phyloP scores from a whole-genome alignment of 805 yeast species.

The Komagataella pastoris region DNA sequence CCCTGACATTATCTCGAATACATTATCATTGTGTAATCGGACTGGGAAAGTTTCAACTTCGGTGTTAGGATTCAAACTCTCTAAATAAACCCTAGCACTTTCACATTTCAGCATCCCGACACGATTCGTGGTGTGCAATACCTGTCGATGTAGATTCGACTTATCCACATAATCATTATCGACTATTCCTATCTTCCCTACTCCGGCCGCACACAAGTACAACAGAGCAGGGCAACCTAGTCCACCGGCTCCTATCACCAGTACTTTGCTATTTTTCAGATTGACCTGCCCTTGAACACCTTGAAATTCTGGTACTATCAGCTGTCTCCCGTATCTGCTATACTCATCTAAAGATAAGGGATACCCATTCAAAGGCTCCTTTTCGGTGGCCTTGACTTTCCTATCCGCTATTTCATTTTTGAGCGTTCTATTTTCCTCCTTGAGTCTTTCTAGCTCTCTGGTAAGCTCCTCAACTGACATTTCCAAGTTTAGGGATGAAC shows the following conservation, averaged over 20 bases:
- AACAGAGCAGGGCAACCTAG: slow-evolving; percentile 85
- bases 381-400: background rate
- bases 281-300: slow-evolving; percentile 45
- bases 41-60: slow-evolving; percentile 35
- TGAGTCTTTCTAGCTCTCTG: slow-evolving; percentile 12
- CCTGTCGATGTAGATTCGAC: slow-evolving; percentile 84
- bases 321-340: slow-evolving; percentile 81
- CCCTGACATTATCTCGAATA: slow-evolving; percentile 41
- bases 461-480: slow-evolving; percentile 7
- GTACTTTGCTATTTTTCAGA: slow-evolving; percentile 42
- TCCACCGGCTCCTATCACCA: slow-evolving; percentile 95
- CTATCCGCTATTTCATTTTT: slow-evolving; percentile 1
- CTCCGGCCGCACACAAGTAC: slow-evolving; percentile 79
- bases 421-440: slow-evolving; percentile 14
- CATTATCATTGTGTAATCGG: slow-evolving; percentile 40
- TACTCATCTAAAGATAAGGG: slow-evolving; percentile 49
- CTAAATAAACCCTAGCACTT: slow-evolving; percentile 51
- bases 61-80: slow-evolving; percentile 57
- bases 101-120: slow-evolving; percentile 68
- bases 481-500: background rate
- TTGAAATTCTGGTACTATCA: slow-evolving; percentile 71
- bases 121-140: slow-evolving; percentile 53
- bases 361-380: background rate
- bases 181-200: slow-evolving; percentile 74
- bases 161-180: slow-evolving; percentile 78